Conservation (phyloP, 768 basidiomycete genomes). For the Russula olivacea region DNA sequence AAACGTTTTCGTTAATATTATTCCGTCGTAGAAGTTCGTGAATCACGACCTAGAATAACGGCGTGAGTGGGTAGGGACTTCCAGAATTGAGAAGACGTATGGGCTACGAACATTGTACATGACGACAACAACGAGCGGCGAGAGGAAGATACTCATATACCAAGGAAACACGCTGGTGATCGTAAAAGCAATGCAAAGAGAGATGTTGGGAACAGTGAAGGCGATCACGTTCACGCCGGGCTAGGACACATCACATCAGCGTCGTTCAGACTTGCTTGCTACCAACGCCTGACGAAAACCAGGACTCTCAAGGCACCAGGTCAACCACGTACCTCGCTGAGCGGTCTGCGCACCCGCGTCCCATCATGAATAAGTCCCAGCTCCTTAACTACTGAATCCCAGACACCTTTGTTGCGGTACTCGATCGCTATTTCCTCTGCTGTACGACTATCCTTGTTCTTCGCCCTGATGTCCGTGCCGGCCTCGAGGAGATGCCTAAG, state of each 20-base stretch:
- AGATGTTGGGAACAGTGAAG: conserved; percentile 1
- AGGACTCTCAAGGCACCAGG: no score
- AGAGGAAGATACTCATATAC: conserved; percentile 10
- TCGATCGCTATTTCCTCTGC: conserved; percentile 90
- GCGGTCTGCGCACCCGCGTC: conserved; percentile 51
- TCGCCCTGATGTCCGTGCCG: conserved; percentile 73
- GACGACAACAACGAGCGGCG: no score
- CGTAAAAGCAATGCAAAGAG: neutral
- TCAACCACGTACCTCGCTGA: conserved; percentile 72
- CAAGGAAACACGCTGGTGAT: conserved; percentile 8
- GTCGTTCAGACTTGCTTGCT: conserved; percentile 1
- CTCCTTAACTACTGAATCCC: conserved; percentile 80
- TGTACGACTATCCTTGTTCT: conserved; percentile 76
- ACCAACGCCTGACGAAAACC: no score
- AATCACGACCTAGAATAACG: neutral
- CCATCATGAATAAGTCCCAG: conserved; percentile 79
- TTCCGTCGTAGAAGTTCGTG: neutral
- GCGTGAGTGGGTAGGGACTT: neutral
- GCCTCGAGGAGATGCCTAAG: conserved; percentile 86
- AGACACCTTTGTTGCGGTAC: conserved; percentile 70
- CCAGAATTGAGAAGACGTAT: neutral
- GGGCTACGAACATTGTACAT: neutral
- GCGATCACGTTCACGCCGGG: conserved; percentile 5
- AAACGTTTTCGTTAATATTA: neutral
- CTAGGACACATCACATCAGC: neutral